Conservation (phyloP, 495 filamentous ascomycete species). For the Darksidea phi region DNA sequence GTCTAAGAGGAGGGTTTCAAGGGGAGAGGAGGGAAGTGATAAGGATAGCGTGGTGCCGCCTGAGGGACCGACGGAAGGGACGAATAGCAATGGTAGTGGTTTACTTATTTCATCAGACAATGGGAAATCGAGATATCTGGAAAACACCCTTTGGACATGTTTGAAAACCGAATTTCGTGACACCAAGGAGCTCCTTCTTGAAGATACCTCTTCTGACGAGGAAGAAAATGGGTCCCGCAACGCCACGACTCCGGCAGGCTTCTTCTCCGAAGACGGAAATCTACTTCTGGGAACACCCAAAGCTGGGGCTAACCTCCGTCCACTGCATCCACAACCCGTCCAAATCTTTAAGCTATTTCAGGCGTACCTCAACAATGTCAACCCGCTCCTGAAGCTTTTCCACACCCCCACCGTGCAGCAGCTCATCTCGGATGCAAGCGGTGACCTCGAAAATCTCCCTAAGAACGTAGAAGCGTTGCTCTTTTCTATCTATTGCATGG, state of each 20-base stretch:
- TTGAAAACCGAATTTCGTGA: conserved; percentile 30
- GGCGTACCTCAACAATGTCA: conserved; percentile 45
- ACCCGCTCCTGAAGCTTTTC: conserved; percentile 68
- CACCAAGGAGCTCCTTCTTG: conserved; percentile 20
- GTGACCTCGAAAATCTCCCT: conserved; percentile 45
- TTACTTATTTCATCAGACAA: conserved; percentile 15
- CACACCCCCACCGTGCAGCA: conserved; percentile 64
- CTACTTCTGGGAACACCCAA: conserved; percentile 16
- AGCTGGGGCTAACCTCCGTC: conserved; percentile 2
- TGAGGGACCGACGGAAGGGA: background rate
- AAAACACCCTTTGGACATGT: conserved; percentile 30
- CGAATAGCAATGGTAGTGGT: background rate
- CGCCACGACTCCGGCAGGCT: background rate
- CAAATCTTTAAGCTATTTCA: conserved; percentile 61
- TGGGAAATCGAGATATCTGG: conserved; percentile 30
- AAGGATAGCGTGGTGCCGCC: background rate
- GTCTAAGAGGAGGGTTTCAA: background rate
- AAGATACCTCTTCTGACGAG: conserved; percentile 22
- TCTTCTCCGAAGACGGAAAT: conserved; percentile 6
- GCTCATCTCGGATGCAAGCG: conserved; percentile 47
- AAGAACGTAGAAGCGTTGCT: conserved; percentile 50
- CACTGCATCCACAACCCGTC: conserved; percentile 30
- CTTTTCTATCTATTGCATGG: conserved; percentile 55
- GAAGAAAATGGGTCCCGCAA: background rate
- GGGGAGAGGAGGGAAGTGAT: background rate